phyloP scores from a whole-genome alignment of 140 eudicot species.

The Senecio squalidus region DNA sequence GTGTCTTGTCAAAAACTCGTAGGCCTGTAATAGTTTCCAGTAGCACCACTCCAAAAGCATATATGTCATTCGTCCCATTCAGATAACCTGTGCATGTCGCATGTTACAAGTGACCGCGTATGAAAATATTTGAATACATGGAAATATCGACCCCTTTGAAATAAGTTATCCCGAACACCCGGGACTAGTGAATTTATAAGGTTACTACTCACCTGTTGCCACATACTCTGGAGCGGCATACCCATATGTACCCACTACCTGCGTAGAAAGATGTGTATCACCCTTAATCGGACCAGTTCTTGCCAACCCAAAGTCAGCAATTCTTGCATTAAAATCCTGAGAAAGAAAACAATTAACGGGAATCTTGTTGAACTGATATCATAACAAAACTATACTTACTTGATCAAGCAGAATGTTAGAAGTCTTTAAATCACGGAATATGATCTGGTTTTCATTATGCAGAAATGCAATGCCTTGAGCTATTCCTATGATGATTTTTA shows the following conservation, averaged over 20 bases:
- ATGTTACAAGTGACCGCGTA: neutral
- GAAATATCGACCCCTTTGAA: neutral
- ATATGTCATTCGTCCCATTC: constrained; percentile 33
- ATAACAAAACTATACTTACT: constrained; percentile 11
- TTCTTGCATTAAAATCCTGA: constrained; percentile 28
- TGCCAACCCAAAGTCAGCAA: constrained; percentile 36
- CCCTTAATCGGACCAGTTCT: constrained; percentile 26
- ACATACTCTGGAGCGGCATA: constrained; percentile 42
- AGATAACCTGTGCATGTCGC: constrained; percentile 24
- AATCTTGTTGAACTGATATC: neutral
- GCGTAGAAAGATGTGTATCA: constrained; percentile 24
- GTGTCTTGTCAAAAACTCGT: constrained; percentile 23
- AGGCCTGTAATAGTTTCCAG: constrained; percentile 36
- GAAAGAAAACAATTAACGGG: neutral
- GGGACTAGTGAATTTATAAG: neutral
- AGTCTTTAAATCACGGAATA: constrained; percentile 34
- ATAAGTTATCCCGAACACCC: no score
- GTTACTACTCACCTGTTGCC: constrained; percentile 24
- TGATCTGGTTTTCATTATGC: constrained; percentile 30
- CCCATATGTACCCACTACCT: constrained; percentile 33
- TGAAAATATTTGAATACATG: no score
- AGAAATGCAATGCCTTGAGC: constrained; percentile 32
- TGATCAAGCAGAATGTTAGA: constrained; percentile 32
- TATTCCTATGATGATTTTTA: constrained; percentile 29
- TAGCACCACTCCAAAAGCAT: constrained; percentile 39